A percentile compares a stretch with the other conserved stretches of the same genome.
Conservation (phyloP, 257 asterid species). For the Salvia splendens region DNA sequence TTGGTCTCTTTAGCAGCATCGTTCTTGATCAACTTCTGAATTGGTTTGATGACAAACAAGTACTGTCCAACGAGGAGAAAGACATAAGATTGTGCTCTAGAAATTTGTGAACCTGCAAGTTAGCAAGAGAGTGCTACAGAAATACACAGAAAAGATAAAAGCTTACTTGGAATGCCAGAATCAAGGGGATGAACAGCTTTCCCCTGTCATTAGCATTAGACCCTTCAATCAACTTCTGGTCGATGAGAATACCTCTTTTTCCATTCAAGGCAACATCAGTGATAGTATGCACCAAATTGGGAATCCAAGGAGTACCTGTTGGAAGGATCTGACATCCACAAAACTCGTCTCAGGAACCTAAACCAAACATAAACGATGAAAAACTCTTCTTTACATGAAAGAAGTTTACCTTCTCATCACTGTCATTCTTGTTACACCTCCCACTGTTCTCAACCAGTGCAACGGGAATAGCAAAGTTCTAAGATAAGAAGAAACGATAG, state of each 20-base stretch:
- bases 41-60: slow-evolving; percentile 63
- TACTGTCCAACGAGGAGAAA: slow-evolving; percentile 48
- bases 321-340: slow-evolving; percentile 71
- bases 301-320: slow-evolving; percentile 78
- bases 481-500: slow-evolving; percentile 27
- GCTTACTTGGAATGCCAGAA: slow-evolving; percentile 76
- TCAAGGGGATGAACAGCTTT: slow-evolving; percentile 69
- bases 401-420: slow-evolving; percentile 76
- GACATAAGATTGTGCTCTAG: slow-evolving; percentile 8
- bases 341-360: background rate
- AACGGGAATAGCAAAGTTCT: slow-evolving; percentile 68
- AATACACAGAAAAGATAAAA: background rate
- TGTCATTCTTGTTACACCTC: slow-evolving; percentile 88
- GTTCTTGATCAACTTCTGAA: slow-evolving; percentile 56
- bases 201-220: slow-evolving; percentile 82
- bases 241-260: slow-evolving; percentile 64
- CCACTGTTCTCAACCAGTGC: slow-evolving; percentile 98
- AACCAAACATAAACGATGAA: background rate
- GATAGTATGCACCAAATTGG: slow-evolving; percentile 63
- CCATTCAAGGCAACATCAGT: slow-evolving; percentile 68
- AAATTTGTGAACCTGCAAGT: background rate
- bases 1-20: slow-evolving; percentile 57
- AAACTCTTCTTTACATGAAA: background rate
- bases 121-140: background rate
- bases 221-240: slow-evolving; percentile 83